Evolutionary conservation across 1,139 yeast genomes (phyloP).

Genomic region (Taphrina populina): DNA sequence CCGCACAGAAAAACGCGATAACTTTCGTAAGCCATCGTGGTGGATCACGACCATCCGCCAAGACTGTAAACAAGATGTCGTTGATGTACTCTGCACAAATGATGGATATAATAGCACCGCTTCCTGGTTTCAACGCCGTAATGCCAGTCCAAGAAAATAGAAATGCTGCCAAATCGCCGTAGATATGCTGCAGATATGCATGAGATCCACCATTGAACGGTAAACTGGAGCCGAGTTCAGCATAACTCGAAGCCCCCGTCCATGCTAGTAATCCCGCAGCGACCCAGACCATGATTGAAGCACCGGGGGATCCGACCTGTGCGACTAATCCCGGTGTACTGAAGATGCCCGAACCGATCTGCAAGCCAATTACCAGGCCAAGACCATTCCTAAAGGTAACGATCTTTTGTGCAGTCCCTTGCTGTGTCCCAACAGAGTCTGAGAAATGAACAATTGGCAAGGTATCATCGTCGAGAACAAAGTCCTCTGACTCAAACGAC

Average conservation of each 20-base stretch:
- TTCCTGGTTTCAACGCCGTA: conserved; percentile 48
- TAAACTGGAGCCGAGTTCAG: conserved; percentile 49
- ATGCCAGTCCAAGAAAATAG: conserved; percentile 49
- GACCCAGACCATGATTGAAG: conserved; percentile 47
- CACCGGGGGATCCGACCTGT: conserved; percentile 48
- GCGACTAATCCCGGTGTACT: conserved; percentile 49
- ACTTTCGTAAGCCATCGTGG: conserved; percentile 21
- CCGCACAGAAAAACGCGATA: conserved; percentile 42
- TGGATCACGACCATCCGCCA: conserved; percentile 17
- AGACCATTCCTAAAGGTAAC: conserved; percentile 47
- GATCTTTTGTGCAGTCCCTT: conserved; percentile 45
- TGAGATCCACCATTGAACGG: conserved; percentile 50
- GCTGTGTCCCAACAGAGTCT: conserved; percentile 40
- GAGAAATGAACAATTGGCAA: conserved; percentile 43
- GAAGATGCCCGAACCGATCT: conserved; percentile 51
- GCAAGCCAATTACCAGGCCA: conserved; percentile 49
- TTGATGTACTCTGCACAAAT: conserved; percentile 48
- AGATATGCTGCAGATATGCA: conserved; percentile 48
- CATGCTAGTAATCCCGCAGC: conserved; percentile 49
- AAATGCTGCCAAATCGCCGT: conserved; percentile 48
- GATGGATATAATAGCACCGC: conserved; percentile 49
- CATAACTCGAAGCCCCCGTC: conserved; percentile 51
- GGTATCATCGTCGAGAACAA: conserved; percentile 43
- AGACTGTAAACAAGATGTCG: conserved; percentile 36
- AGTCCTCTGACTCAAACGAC: conserved; percentile 39